Evolutionary conservation across 768 basidiomycete genomes (phyloP).

Genomic region (Boletus barrowsii): DNA sequence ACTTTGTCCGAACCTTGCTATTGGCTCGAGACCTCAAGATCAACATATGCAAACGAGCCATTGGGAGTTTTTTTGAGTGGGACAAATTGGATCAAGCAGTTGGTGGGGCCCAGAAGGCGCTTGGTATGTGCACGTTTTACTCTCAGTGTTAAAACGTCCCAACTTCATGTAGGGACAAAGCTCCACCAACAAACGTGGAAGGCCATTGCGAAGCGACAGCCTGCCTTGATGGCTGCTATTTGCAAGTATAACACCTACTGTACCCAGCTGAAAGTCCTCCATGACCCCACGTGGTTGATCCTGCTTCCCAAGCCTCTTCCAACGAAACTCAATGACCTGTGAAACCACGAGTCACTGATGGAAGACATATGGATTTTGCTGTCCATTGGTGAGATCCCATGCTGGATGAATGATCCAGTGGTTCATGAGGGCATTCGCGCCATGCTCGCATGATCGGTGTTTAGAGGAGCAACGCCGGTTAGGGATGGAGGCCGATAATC

Average conservation of each 20-base stretch:
- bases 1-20: neutral
- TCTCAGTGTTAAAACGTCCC: no score
- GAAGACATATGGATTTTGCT: neutral
- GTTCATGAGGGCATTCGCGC: neutral
- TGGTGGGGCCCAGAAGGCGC: slow-evolving; percentile 16
- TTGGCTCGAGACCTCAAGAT: neutral
- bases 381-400: fast-evolving
- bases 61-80: slow-evolving; percentile 3
- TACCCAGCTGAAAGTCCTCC: neutral
- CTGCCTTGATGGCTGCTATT: neutral
- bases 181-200: slow-evolving; percentile 1
- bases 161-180: slow-evolving; percentile 3
- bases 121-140: no score
- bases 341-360: neutral
- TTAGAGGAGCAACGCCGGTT: neutral
- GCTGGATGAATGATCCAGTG: neutral
- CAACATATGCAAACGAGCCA: neutral
- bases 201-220: neutral
- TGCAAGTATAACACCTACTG: slow-evolving; percentile 28
- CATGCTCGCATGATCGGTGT: neutral
- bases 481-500: neutral
- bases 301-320: neutral
- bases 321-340: neutral
- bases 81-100: neutral
- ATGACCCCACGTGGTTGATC: neutral